A percentile compares a stretch with the other conserved stretches of the same genome.
Evolutionary conservation across 1,284 basidiomycete species (phyloP).

Genomic region (Spongiforma sp.): DNA sequence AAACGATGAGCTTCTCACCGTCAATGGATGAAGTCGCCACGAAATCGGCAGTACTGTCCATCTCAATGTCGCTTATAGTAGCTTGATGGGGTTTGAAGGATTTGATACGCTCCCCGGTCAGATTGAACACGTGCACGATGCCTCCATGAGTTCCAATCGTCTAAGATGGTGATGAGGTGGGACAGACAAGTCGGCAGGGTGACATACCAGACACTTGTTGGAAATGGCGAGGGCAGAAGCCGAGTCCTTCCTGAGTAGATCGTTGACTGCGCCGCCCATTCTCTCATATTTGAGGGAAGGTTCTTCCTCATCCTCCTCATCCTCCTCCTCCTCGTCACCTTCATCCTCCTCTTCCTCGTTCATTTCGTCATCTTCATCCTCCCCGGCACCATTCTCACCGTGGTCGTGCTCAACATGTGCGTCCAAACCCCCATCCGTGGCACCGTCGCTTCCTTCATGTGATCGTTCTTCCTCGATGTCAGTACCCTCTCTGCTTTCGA

Average conservation of each 20-base stretch:
- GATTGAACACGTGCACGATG: conserved; percentile 86
- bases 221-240: conserved; percentile 85
- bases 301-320: conserved; percentile 77
- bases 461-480: conserved; percentile 11
- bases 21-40: conserved; percentile 95
- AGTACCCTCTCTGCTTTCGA: conserved; percentile 4
- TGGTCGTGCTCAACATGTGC: conserved; percentile 2
- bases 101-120: conserved; percentile 84
- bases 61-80: conserved; percentile 83
- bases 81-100: conserved; percentile 95
- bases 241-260: conserved; percentile 89
- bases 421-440: conserved; percentile 5
- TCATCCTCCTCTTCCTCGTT: conserved; percentile 44
- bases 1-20: conserved; percentile 57
- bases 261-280: conserved; percentile 74
- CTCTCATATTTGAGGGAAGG: conserved; percentile 91
- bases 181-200: conserved; percentile 1
- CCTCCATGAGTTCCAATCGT: conserved; percentile 92
- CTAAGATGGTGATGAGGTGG: conserved; percentile 43
- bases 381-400: conserved; percentile 29
- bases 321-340: conserved; percentile 57
- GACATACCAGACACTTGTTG: conserved; percentile 72
- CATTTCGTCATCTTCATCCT: conserved; percentile 1
- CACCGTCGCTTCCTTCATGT: conserved; percentile 10
- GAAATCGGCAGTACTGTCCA: conserved; percentile 90